Evolutionary conservation across 2,329 filamentous ascomycete genomes (phyloP).

Genomic region (Diaporthe longicolla): DNA sequence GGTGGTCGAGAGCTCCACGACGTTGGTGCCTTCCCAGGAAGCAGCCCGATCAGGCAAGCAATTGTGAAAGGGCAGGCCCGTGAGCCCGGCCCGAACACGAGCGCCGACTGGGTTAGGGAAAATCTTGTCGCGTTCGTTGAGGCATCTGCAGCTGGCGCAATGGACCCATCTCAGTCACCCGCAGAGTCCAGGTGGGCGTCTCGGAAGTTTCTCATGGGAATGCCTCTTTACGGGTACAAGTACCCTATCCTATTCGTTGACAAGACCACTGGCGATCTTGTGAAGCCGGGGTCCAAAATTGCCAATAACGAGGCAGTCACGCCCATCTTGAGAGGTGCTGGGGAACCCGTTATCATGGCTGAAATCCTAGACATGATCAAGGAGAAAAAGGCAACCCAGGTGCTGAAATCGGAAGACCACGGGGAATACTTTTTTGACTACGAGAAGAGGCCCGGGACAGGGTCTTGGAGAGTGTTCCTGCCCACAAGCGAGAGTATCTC

Average conservation of each 20-base stretch:
- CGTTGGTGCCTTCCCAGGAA: neutral
- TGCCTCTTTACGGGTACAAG: constrained; percentile 46
- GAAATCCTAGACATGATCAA: constrained; percentile 38
- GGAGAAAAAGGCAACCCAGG: constrained; percentile 16
- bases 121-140: constrained; percentile 40
- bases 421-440: constrained; percentile 43
- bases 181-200: constrained; percentile 31
- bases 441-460: constrained; percentile 22
- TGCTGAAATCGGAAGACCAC: constrained; percentile 31
- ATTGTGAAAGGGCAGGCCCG: constrained; percentile 37
- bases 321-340: constrained; percentile 36
- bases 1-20: constrained; percentile 40
- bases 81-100: constrained; percentile 43
- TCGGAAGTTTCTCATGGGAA: constrained; percentile 44
- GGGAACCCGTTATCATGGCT: constrained; percentile 39
- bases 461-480: constrained; percentile 37
- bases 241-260: constrained; percentile 43
- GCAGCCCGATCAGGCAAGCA: constrained; percentile 29
- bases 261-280: constrained; percentile 30
- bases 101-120: constrained; percentile 41
- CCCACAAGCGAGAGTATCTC: constrained; percentile 38
- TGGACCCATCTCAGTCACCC: constrained; percentile 27
- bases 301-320: constrained; percentile 9
- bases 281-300: constrained; percentile 7
- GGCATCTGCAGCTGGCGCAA: constrained; percentile 30